Conservation (phyloP, 2,329 filamentous ascomycete species). For the Stagonosporopsis rhizophila region DNA sequence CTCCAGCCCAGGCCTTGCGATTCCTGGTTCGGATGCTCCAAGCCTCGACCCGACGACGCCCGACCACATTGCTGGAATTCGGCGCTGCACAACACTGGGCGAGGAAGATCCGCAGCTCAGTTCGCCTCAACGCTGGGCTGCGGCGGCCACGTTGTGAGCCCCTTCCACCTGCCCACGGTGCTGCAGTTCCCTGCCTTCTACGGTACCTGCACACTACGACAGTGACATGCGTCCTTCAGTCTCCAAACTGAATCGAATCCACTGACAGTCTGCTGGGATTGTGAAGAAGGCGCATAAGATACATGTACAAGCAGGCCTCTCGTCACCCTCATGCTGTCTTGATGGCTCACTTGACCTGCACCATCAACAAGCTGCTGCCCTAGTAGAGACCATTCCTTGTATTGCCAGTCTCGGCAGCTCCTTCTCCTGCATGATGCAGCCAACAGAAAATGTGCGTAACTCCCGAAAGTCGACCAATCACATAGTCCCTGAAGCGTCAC, state of each 20-base stretch:
- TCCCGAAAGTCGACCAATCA: conserved; percentile 3
- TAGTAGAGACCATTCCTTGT: conserved; percentile 11
- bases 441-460: conserved; percentile 20
- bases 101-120: conserved; percentile 11
- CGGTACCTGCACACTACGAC: conserved; percentile 7
- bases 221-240: conserved; percentile 5
- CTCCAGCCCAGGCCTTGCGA: conserved; percentile 23
- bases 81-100: conserved; percentile 30
- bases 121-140: conserved; percentile 19
- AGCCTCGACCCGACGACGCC: conserved; percentile 43
- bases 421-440: conserved; percentile 43
- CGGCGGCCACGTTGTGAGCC: conserved; percentile 41
- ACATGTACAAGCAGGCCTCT: conserved; percentile 3
- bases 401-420: conserved; percentile 27
- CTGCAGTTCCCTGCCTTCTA: conserved; percentile 10
- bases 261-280: conserved; percentile 7
- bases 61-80: conserved; percentile 42
- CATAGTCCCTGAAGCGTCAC: conserved; percentile 10
- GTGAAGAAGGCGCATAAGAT: background rate
- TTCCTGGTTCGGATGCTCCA: conserved; percentile 32
- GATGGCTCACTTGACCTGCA: conserved; percentile 24
- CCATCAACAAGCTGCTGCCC: conserved; percentile 28
- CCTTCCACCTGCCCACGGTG: conserved; percentile 5
- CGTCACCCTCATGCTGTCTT: conserved; percentile 5
- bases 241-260: conserved; percentile 21